A percentile compares a stretch with the other conserved stretches of the same genome.
Conservation (phyloP, 495 filamentous ascomycete species). For the Aspergillus coremiiformis region DNA sequence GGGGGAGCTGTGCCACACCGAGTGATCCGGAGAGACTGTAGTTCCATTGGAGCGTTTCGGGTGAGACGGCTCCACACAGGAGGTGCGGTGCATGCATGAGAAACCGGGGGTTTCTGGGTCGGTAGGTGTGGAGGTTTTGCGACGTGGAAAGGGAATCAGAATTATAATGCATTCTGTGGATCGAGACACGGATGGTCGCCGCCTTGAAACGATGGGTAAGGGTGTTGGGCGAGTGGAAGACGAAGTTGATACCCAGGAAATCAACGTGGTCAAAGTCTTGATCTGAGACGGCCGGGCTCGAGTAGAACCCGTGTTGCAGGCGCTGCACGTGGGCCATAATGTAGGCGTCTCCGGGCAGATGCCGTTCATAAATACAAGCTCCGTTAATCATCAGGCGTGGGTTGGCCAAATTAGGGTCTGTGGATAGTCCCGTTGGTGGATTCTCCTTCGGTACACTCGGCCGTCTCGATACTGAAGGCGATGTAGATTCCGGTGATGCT, state of each 20-base stretch:
- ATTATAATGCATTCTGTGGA: slow-evolving; percentile 18
- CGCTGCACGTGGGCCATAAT: slow-evolving; percentile 45
- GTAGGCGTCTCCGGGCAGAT: slow-evolving; percentile 42
- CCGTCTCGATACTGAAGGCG: slow-evolving; percentile 1
- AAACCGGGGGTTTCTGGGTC: slow-evolving; percentile 32
- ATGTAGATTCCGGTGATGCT: not conserved
- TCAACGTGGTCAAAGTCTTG: slow-evolving; percentile 38
- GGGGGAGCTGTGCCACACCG: slow-evolving; percentile 38
- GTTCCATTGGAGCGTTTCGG: slow-evolving; percentile 46
- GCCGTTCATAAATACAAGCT: slow-evolving; percentile 45
- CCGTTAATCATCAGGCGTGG: slow-evolving; percentile 40
- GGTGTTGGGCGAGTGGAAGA: slow-evolving; percentile 41
- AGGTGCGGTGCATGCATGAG: slow-evolving; percentile 47
- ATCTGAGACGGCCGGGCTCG: slow-evolving; percentile 35
- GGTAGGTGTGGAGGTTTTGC: slow-evolving; percentile 28
- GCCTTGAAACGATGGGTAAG: slow-evolving; percentile 41
- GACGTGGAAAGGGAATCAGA: slow-evolving; percentile 32
- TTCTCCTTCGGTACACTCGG: not conserved
- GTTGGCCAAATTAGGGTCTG: slow-evolving; percentile 36
- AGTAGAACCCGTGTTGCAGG: slow-evolving; percentile 46
- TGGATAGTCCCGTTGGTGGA: slow-evolving; percentile 1
- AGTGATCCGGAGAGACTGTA: slow-evolving; percentile 44
- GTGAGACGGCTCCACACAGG: slow-evolving; percentile 45
- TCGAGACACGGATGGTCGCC: slow-evolving; percentile 36
- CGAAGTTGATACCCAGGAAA: slow-evolving; percentile 45